These are phyloP conservation scores for Fomitopsis palustris DNA, from an alignment of 1,284 basidiomycete genomes.

Conservation along the genomic window DNA sequence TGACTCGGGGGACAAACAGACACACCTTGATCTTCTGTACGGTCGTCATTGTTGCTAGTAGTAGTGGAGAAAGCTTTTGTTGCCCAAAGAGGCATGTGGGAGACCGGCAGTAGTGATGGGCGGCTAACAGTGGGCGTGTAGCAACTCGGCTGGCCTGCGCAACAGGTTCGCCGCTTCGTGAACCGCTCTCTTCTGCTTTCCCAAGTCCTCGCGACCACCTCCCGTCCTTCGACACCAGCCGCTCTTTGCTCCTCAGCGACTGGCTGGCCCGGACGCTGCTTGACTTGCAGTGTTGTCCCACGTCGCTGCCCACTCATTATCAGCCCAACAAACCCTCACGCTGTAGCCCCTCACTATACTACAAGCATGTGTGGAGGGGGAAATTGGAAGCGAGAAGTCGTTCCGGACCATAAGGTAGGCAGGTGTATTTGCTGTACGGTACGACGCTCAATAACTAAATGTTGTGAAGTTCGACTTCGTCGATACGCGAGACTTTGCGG, in stretches of 20 bases:
- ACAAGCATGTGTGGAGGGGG: conserved; percentile 69
- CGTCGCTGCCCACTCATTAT: conserved; percentile 26
- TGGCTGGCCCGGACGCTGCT: conserved; percentile 56
- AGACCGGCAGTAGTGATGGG: conserved; percentile 1
- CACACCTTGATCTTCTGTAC: conserved; percentile 86
- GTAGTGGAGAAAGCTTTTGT: conserved; percentile 10
- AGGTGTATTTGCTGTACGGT: not conserved
- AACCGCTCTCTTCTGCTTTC: conserved; percentile 5
- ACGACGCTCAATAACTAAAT: conserved; percentile 7
- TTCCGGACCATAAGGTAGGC: conserved; percentile 93
- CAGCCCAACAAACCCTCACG: conserved; percentile 15
- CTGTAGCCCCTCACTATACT: conserved; percentile 20
- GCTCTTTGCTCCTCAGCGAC: conserved; percentile 49
- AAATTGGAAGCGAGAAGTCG: conserved; percentile 95
- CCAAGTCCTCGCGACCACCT: conserved; percentile 15
- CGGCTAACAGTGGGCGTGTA: conserved; percentile 8
- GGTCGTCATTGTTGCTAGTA: conserved; percentile 63
- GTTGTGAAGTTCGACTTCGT: conserved; percentile 91
- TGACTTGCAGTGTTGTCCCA: conserved; percentile 27
- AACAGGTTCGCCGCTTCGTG: conserved; percentile 1
- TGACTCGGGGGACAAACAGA: conserved; percentile 7
- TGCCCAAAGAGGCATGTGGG: conserved; percentile 8
- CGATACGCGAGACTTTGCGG: conserved; percentile 88
- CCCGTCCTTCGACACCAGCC: conserved; percentile 28
- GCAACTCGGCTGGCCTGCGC: conserved; percentile 8